Conservation (phyloP, 1,284 basidiomycete genomes). For the Porodaedalea pini region DNA sequence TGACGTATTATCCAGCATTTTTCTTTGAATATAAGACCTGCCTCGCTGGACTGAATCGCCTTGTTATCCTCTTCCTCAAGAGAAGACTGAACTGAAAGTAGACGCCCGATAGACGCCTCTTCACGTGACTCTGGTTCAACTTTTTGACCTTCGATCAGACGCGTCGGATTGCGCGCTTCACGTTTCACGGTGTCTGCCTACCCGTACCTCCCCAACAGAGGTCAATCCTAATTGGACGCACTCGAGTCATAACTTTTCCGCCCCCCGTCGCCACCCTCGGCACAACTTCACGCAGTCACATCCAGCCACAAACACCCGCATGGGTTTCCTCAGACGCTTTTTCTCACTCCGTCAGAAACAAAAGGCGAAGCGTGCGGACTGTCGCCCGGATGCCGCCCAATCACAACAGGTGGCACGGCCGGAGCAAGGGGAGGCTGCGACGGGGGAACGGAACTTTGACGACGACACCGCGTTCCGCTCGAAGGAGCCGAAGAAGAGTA, state of each 20-base stretch:
- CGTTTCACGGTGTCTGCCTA: too few species aligned
- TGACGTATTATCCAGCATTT: background rate
- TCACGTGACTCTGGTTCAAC: background rate
- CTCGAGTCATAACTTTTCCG: background rate
- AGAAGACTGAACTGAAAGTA: too few species aligned
- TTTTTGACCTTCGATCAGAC: background rate
- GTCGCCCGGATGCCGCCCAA: background rate
- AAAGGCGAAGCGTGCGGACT: conserved; percentile 44
- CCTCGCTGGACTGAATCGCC: too few species aligned
- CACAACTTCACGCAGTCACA: background rate
- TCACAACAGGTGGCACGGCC: background rate
- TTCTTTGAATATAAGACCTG: background rate
- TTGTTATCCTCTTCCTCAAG: too few species aligned
- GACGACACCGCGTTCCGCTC: conserved; percentile 3
- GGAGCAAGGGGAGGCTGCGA: background rate
- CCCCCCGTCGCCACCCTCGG: background rate
- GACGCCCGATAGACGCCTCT: background rate
- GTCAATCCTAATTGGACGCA: too few species aligned
- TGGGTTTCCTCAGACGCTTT: conserved; percentile 69
- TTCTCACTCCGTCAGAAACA: conserved; percentile 64
- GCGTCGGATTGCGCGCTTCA: conserved; percentile 3
- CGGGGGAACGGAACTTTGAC: conserved; percentile 10
- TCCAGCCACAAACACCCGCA: conserved; percentile 27
- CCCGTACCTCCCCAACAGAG: too few species aligned
- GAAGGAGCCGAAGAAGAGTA: conserved; percentile 5